Evolutionary conservation across 1,284 basidiomycete species (phyloP), one percentile per base, ranked within the genome.

Genomic region (Paramarasmius palmivorus): DNA sequence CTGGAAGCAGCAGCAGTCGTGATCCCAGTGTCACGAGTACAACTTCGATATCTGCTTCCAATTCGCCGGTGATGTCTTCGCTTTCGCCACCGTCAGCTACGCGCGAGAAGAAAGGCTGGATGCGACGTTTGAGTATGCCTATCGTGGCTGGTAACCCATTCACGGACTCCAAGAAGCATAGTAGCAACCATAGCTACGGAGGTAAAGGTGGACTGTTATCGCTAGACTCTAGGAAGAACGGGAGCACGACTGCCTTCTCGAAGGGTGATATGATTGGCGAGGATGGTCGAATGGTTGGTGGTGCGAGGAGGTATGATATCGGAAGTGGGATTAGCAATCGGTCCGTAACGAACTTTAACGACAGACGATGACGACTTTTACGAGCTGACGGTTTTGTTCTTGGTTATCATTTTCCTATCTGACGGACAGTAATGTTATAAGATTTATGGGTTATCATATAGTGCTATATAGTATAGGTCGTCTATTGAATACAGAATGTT

Each of bases 71-170:
- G 19, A 57, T 59, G 19, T 59, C 65, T 15, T 65, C 69, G n/a
- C n/a, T n/a, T 1, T 69, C 72, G 2, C 68, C 69, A 15, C 67
- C 45, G 73, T n/a, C n/a, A n/a, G n/a, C n/a, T n/a, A 72, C 58
- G 64, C 73, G 17, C 74, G 75, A 19, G 75, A 77, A 12, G 45
- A 86, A 80, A 59, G 79, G 85, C 0, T 91, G 89, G 88, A 88
- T 90, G 58, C 72, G 86, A 36, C 73, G 88, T 52, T 65, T 91
- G 54, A 91, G 88, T 61, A 88, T 90, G 86, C 88, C 88, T 1
- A 80, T 79, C 1, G 78, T 83, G 23, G 73, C 81, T 46, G 70
- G 74, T 19, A 76, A 76, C 51, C 77, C 82, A 19, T 83, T 87
- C 61, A 76, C 75, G 25, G 76, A 79, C 53, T 70, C 68, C 4